These are phyloP conservation scores for Telfairia occidentalis DNA, from an alignment of 331 rosid genomes.

Conservation along the genomic window DNA sequence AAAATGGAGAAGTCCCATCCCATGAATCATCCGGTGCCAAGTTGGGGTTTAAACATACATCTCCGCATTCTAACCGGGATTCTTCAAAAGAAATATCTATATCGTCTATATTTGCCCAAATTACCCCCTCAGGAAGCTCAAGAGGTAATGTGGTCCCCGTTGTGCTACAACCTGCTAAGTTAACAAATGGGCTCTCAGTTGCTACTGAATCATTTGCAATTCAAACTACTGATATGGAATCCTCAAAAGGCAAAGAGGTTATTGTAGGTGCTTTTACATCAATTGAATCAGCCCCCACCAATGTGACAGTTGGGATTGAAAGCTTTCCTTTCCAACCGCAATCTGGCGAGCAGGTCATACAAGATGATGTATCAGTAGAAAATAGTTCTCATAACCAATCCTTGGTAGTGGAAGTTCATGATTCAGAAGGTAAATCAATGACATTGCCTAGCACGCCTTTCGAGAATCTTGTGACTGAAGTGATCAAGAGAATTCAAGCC, in stretches of 20 bases:
- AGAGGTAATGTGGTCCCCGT: constrained; percentile 49
- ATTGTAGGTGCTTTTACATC: constrained; percentile 14
- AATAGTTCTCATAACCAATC: constrained; percentile 10
- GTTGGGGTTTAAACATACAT: constrained; percentile 18
- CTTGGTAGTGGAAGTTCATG: constrained; percentile 4
- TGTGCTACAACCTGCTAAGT: constrained; percentile 33
- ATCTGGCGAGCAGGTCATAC: constrained; percentile 6
- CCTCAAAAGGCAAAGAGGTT: constrained; percentile 24
- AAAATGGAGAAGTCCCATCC: constrained; percentile 30
- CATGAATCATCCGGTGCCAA: background rate
- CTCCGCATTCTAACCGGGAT: background rate
- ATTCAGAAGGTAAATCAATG: constrained; percentile 19
- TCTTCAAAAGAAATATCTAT: constrained; percentile 24
- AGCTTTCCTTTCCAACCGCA: constrained; percentile 21
- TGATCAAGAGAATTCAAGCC: constrained; percentile 19
- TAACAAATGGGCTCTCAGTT: constrained; percentile 13
- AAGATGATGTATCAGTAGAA: constrained; percentile 7
- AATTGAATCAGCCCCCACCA: constrained; percentile 15
- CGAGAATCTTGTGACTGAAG: constrained; percentile 26
- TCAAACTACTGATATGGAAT: constrained; percentile 18
- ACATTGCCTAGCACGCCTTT: constrained; percentile 19
- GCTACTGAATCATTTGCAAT: constrained; percentile 17
- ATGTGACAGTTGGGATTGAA: constrained; percentile 16
- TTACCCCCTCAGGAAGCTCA: constrained; percentile 25
- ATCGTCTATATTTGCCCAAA: constrained; percentile 25